Base-by-base conservation (phyloP, 2,329 filamentous ascomycete genomes). In the Fusarium fujikuroi region DNA sequence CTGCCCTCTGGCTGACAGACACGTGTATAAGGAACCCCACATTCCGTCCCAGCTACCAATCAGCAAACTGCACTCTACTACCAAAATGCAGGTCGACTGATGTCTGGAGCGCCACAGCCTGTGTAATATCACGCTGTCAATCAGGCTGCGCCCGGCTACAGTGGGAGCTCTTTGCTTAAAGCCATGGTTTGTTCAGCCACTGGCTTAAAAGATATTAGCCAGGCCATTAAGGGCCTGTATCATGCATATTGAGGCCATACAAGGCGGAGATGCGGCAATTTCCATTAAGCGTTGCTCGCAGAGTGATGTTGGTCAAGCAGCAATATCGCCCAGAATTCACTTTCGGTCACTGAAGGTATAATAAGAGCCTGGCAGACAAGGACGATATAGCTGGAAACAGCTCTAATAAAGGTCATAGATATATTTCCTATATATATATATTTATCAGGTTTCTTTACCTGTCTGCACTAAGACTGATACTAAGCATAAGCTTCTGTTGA, bases 231-330 rank as follows among this genome's bases (percentile, higher is more conserved):
- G n/a, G n/a, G n/a, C n/a, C 42, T 25, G 7, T 16, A 3, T 0
- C 7, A 9, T 44, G 16, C 42, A 25, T 25, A 25, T 19, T 44
- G 23, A 25, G 16, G 23, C 16, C 42, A 3, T 9, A 4, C 0
- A 19, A 19, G 42, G 42, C 12, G 10, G 16, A 9, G 7, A 19
- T 14, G 3, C 10, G 7, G 32, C 14, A 34, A 34, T 34, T 34
- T 34, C 39, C 1, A 9, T 21, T 5, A 1, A 2, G 23, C 7
- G 42, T 19, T 25, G 16, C 16, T 44, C 1, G 7, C 10, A 4
- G 10, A 25, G 10, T 25, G 10, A 11, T 12, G 42, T 23, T 11
- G 21, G 14, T 7, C 8, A n/a, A 42, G 30, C 11, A 50, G 3
- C 6, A 50, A 19, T 11, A 23, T 18, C 1, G 11, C 47, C 8